Evolutionary conservation across 768 basidiomycete species (phyloP), one percentile per base, ranked within the genome.

Genomic region (Kwoniella mangroviensis): DNA sequence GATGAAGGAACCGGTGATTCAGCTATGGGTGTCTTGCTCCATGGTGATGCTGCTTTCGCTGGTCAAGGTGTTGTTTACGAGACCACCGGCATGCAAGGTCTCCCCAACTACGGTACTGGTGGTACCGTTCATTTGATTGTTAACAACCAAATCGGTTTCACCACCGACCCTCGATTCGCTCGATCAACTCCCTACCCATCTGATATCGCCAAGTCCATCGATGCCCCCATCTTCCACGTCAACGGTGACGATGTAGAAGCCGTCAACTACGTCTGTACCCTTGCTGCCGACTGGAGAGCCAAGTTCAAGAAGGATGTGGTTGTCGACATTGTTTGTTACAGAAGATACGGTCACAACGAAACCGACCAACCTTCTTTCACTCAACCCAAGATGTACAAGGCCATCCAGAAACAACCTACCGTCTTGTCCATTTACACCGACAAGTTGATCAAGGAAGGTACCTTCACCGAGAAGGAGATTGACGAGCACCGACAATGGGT

Each of bases 401-500:
- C 94, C 40, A 97, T 99, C 81, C 90, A 90, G 85, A 91, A 92
- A 78, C 94, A 98, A 84, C 92, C 92, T 2, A 94, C 95, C 1
- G 89, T 94, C 4, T 87, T 98, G 63, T 91, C 92, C 7, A 88
- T 93, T 82, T 99, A 99, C 86, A 89, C 92, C 72, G 92, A 95
- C 81, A 91, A 92, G 85, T 86, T 99, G 60, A 88, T 92, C 77
- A 90, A 90, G 63, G 92, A 97, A 66, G 91, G 91, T 28, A 94
- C 95, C 1, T 99, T 99, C 83, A 95, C 94, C 41, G 91, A 93
- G 83, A 90, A 91, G 84, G 95, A 98, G 79, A 93, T 98, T 63
- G 94, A 96, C 81, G 95, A 98, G 81, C 97, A 98, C 87, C 94
- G 93, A 87, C 92, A 91, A 77, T 99, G 97, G 97, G 97, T 99